Evolutionary conservation across 495 filamentous ascomycete genomes (phyloP).

Genomic region (Evansstolkia leycettana): DNA sequence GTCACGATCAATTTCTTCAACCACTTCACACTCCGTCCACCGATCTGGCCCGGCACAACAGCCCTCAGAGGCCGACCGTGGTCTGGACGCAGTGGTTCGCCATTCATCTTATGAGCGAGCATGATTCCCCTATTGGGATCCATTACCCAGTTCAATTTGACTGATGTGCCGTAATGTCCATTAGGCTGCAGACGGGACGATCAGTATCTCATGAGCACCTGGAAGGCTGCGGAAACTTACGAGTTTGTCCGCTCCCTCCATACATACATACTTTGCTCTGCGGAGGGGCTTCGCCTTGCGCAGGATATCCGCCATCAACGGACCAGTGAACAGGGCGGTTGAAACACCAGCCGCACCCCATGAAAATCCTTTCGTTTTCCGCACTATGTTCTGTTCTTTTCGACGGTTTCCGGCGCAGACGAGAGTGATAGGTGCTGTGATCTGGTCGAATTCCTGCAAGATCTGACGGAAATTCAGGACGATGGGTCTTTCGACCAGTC

Average conservation of each 20-base stretch:
- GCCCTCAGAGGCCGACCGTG: constrained; percentile 78
- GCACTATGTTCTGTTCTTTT: constrained; percentile 87
- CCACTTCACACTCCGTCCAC: constrained; percentile 93
- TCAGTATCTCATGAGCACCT: too few species aligned
- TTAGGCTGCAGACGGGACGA: constrained; percentile 49
- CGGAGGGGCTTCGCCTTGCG: constrained; percentile 53
- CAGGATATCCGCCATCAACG: constrained; percentile 62
- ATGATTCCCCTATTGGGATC: constrained; percentile 78
- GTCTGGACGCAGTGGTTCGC: constrained; percentile 70
- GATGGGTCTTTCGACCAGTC: constrained; percentile 68
- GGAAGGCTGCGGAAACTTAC: constrained; percentile 26
- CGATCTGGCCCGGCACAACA: constrained; percentile 88
- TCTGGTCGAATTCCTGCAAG: constrained; percentile 63
- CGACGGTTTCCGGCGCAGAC: constrained; percentile 90
- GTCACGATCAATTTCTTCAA: constrained; percentile 75
- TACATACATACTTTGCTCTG: constrained; percentile 74
- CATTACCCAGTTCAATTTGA: constrained; percentile 83
- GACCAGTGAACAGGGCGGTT: constrained; percentile 83
- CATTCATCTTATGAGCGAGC: constrained; percentile 90
- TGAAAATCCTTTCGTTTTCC: constrained; percentile 92
- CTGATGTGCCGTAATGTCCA: constrained; percentile 78
- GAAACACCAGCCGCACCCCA: constrained; percentile 89
- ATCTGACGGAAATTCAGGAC: constrained; percentile 63
- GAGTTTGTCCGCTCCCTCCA: constrained; percentile 84
- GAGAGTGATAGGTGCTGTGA: constrained; percentile 78